A percentile compares a stretch with the other conserved stretches of the same genome.
Conservation (phyloP, 176 grass and related monocot genomes). For the Aegilops longissima region DNA sequence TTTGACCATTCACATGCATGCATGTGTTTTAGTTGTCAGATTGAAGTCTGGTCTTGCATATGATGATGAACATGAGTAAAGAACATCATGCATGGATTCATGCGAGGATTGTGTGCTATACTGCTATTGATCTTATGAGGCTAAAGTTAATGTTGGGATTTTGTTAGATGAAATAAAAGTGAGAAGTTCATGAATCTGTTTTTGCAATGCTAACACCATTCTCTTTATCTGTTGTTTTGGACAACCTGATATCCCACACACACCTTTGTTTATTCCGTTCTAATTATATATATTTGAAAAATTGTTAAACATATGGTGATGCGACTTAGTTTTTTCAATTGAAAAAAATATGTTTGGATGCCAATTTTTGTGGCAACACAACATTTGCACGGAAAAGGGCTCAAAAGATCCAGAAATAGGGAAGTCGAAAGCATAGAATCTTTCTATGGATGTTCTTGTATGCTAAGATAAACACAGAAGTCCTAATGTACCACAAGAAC, state of each 20-base stretch:
- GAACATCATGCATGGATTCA: no score
- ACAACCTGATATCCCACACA: not conserved
- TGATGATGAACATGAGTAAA: no score
- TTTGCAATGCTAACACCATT: not conserved
- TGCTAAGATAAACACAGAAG: not conserved
- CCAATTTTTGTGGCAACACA: not conserved
- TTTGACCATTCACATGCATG: not conserved
- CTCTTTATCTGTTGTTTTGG: not conserved
- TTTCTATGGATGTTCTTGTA: not conserved
- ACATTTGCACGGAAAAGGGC: not conserved
- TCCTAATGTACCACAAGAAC: not conserved
- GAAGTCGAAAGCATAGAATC: not conserved
- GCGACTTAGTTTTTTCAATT: not conserved
- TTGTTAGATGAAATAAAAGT: not conserved
- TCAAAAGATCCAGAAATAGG: not conserved
- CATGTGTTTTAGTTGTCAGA: not conserved
- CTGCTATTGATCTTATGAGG: not conserved
- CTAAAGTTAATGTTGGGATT: conserved; percentile 7
- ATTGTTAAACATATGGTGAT: not conserved
- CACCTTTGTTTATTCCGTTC: not conserved
- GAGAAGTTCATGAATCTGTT: not conserved
- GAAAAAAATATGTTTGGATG: not conserved
- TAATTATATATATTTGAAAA: not conserved
- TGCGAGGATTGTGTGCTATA: no score
- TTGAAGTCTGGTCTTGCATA: not conserved